Evolutionary conservation across 2,329 filamentous ascomycete species (phyloP), one percentile per base, ranked within the genome.

Genomic region (Metarhizium brunneum): DNA sequence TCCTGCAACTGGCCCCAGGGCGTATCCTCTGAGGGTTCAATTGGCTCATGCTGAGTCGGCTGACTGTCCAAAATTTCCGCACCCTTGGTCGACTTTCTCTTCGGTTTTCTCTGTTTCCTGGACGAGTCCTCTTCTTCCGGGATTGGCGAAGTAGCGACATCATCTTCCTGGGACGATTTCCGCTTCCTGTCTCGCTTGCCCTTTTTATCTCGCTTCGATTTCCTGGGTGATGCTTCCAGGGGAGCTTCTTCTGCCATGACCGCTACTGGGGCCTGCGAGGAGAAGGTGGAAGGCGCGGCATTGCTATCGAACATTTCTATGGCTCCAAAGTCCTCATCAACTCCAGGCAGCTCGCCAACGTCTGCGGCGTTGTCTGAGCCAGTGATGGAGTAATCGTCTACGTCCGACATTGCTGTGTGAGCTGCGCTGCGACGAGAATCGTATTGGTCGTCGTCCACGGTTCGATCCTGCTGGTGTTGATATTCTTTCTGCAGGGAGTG

Each of bases 251-350:
- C 65, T 25, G 59, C 55, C 63, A 69, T 70, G 52, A 64, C 50
- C n/a, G 66, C 64, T 53, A 68, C 66, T 30, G 68, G 65, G 11
- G 61, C 67, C 53, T 67, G 65, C 6, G 68, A 67, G 6, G 67
- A 65, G 50, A 65, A 67, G n/a, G 67, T 64, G 14, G 61, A 60
- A 47, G 65, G 61, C 48, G 64, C 61, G 50, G 65, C 59, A 59
- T 69, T 71, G 62, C 69, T 72, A 57, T 72, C 68, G 54, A 72
- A 72, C 63, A 72, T 69, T 50, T 71, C 68, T 52, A 72, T 65
- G 29, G 66, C 54, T 25, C 69, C 70, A 55, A 71, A 71, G 52
- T 71, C 67, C 43, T 60, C 60, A 47, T 70, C 68, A 20, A 62
- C 60, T 29, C 57, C 61, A 25, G 60, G 56, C 35, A 61, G 59